Base-by-base conservation (phyloP, 495 filamentous ascomycete species). In the Neurospora sp. region DNA sequence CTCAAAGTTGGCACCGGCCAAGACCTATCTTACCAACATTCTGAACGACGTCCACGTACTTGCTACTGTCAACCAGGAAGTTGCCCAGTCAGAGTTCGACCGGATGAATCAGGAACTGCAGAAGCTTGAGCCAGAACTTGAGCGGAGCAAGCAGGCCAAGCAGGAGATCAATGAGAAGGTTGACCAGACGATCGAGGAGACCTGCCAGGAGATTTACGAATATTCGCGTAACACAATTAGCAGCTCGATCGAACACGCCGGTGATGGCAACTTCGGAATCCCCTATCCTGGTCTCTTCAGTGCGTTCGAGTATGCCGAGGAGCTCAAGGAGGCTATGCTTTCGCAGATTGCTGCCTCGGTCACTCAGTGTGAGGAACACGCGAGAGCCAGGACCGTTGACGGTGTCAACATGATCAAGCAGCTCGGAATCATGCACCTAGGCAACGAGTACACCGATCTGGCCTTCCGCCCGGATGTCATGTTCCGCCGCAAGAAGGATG, bases 11-110 rank as follows among this genome's bases (percentile, higher is more conserved):
- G 96, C 96, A 16, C 96, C 96, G 27, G 96, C 96, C 2, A 94
- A 93, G 81, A 98, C 94, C 5, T 99, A 98, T 77, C 90, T 99
- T n/a, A 85, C 94, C 75, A 98, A 99, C 79, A 88, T 98, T 48
- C 86, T 99, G 59, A 89, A 91, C 69, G 96, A 98, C 79, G 81
- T 99, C 20, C 87, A 93, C 73, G 88, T 88, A 10, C 84, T 99
- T 46, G 95, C 95, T 3, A 88, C 88, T 0, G 93, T 98, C 77
- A 99, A 99, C 81, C 85, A 89, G 44, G 94, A 97, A 72, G 89
- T 97, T 37, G 94, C 93, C 27, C 89, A 94, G 74, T 86, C 90
- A 8, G 96, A 98, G 80, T 86, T 98, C 20, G 91, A 97, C 73
- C 89, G 94, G 53, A 93, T 98, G 10, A 89, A 86, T 5, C 87